Percentiles rank a stretch among this genome's conserved stretches.
These are phyloP conservation scores for Dysphania ambrosioides DNA, from an alignment of 148 eudicot species.

Conservation along the genomic window DNA sequence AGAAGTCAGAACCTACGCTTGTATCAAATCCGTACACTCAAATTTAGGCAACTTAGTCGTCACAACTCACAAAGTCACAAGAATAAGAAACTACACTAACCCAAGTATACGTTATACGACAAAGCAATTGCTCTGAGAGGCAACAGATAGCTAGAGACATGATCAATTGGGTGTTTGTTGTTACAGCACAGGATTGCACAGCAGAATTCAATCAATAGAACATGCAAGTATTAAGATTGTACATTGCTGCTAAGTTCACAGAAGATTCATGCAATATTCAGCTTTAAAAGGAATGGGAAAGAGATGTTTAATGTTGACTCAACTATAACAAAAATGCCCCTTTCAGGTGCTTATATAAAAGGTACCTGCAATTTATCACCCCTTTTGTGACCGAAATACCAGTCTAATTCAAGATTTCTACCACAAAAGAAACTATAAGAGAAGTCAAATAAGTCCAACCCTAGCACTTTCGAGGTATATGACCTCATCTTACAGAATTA, in stretches of 20 bases:
- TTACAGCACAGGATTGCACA: not conserved
- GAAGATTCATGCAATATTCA: slow-evolving; percentile 13
- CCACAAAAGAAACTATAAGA: too few species aligned
- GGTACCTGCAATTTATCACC: not conserved
- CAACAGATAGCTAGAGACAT: not conserved
- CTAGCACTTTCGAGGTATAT: not conserved
- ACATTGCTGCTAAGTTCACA: not conserved
- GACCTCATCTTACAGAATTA: not conserved
- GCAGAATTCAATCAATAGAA: not conserved
- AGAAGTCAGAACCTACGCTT: not conserved
- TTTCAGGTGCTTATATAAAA: slow-evolving; percentile 4
- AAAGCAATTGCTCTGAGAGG: not conserved
- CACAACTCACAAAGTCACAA: too few species aligned
- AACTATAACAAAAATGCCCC: slow-evolving; percentile 14
- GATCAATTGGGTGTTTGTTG: not conserved
- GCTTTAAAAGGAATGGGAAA: not conserved
- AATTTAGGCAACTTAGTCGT: not conserved
- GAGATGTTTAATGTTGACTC: slow-evolving; percentile 28
- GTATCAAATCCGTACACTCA: not conserved
- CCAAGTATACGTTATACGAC: not conserved
- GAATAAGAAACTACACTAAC: not conserved
- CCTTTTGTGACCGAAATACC: not conserved
- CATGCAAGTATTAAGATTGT: not conserved
- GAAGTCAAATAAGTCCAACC: too few species aligned
- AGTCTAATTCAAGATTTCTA: too few species aligned